Evolutionary conservation across 2,329 filamentous ascomycete genomes (phyloP).

Genomic region (Colletotrichum spaethianum): DNA sequence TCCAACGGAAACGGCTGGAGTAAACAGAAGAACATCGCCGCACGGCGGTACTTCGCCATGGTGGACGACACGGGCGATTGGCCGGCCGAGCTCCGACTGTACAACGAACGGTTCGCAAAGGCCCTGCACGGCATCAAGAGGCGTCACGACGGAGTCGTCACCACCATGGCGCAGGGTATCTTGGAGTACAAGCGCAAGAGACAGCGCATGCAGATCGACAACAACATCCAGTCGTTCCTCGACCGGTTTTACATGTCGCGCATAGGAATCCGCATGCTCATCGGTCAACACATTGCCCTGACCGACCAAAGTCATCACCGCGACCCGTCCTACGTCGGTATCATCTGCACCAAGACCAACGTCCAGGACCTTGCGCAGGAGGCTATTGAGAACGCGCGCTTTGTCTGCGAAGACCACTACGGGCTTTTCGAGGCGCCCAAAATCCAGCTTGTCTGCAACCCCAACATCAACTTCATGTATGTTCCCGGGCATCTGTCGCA

Average conservation of each 20-base stretch:
- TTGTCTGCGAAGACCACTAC: slow-evolving; percentile 99
- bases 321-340: slow-evolving; percentile 95
- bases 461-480: slow-evolving; percentile 98
- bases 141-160: slow-evolving; percentile 96
- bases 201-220: slow-evolving; percentile 98
- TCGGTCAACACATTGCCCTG: slow-evolving; percentile 97
- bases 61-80: slow-evolving; percentile 91
- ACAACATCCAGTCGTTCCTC: slow-evolving; percentile 96
- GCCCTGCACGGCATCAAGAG: slow-evolving; percentile 95
- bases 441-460: slow-evolving; percentile 95
- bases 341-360: slow-evolving; percentile 99
- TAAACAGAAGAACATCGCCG: slow-evolving; percentile 64
- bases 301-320: slow-evolving; percentile 92
- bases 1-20: slow-evolving; percentile 61
- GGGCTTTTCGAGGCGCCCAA: slow-evolving; percentile 97
- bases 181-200: slow-evolving; percentile 97
- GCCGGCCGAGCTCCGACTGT: slow-evolving; percentile 94
- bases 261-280: slow-evolving; percentile 99
- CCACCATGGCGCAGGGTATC: slow-evolving; percentile 97
- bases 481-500: slow-evolving; percentile 98
- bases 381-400: slow-evolving; percentile 98
- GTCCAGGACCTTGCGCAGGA: slow-evolving; percentile 95
- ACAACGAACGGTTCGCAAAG: slow-evolving; percentile 92
- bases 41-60: slow-evolving; percentile 88
- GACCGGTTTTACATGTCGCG: slow-evolving; percentile 99